phyloP scores from a whole-genome alignment of 2,329 filamentous ascomycete species.

The Aureobasidium sp. region DNA sequence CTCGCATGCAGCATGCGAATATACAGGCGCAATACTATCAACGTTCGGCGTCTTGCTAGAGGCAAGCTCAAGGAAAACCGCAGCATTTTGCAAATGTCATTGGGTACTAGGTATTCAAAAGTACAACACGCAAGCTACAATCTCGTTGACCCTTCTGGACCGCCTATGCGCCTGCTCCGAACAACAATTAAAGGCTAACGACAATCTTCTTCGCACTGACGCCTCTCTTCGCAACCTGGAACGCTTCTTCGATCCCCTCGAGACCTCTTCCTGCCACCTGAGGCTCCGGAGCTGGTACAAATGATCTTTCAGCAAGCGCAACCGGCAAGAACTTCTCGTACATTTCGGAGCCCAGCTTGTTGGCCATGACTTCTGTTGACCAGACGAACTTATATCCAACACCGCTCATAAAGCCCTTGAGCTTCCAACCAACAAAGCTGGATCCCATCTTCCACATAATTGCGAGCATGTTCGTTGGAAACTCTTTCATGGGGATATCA shows the following conservation, averaged over 20 bases:
- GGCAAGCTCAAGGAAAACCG: not conserved
- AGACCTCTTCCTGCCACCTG: constrained; percentile 22
- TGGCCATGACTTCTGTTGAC: constrained; percentile 1
- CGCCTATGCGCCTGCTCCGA: too few species aligned
- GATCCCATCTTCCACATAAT: not conserved
- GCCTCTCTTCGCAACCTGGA: constrained; percentile 16
- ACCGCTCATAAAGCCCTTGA: not conserved
- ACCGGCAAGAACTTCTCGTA: constrained; percentile 20
- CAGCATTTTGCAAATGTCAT: too few species aligned
- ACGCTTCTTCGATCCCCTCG: constrained; percentile 20
- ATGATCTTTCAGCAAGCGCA: constrained; percentile 30
- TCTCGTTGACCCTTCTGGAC: not conserved
- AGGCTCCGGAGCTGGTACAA: constrained; percentile 24
- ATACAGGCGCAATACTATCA: not conserved
- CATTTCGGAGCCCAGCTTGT: constrained; percentile 2
- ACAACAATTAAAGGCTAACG: constrained; percentile 12
- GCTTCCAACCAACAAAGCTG: not conserved
- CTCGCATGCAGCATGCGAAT: not conserved
- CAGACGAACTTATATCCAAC: constrained; percentile 2
- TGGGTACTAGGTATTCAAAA: not conserved
- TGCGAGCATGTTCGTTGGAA: not conserved
- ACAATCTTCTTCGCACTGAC: constrained; percentile 22
- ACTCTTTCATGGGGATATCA: not conserved
- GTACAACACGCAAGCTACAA: not conserved
- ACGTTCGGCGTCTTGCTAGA: not conserved